Percentiles rank a stretch among this genome's conserved stretches.
Conservation (phyloP, 257 asterid species). For the Salvia splendens region DNA sequence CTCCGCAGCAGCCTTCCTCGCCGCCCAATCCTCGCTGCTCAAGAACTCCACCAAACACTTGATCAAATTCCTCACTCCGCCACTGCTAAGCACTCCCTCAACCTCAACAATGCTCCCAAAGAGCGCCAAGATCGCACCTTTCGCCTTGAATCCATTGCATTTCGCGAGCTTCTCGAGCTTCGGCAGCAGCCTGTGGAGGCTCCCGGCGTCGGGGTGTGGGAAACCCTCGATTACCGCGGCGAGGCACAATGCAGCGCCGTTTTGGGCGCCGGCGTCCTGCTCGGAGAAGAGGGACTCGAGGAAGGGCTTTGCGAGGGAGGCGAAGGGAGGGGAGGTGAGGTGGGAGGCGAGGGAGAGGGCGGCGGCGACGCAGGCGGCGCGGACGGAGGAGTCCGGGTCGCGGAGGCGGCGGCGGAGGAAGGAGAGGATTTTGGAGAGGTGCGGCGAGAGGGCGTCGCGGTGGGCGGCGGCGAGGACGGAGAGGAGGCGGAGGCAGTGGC, state of each 20-base stretch:
- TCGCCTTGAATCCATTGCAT: constrained; percentile 51
- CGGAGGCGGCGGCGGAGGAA: constrained; percentile 78
- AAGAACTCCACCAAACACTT: constrained; percentile 58
- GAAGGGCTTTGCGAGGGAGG: constrained; percentile 61
- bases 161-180: constrained; percentile 66
- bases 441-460: constrained; percentile 59
- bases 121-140: constrained; percentile 47
- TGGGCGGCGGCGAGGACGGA: constrained; percentile 64
- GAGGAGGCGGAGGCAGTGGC: constrained; percentile 68
- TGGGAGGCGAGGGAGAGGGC: constrained; percentile 52
- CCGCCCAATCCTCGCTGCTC: constrained; percentile 82
- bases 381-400: constrained; percentile 74
- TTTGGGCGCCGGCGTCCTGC: constrained; percentile 51
- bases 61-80: constrained; percentile 54
- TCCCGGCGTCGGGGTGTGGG: constrained; percentile 47
- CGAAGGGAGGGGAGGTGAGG: constrained; percentile 37
- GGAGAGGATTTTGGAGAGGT: constrained; percentile 67
- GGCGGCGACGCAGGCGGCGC: constrained; percentile 68
- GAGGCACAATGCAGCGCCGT: constrained; percentile 70
- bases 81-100: constrained; percentile 44
- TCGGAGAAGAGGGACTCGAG: constrained; percentile 70
- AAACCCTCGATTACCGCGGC: constrained; percentile 61
- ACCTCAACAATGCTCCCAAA: constrained; percentile 60
- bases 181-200: constrained; percentile 55
- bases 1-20: constrained; percentile 80